These are phyloP conservation scores for Emergomyces orientalis DNA, from an alignment of 2,329 filamentous ascomycete species.

Conservation along the genomic window DNA sequence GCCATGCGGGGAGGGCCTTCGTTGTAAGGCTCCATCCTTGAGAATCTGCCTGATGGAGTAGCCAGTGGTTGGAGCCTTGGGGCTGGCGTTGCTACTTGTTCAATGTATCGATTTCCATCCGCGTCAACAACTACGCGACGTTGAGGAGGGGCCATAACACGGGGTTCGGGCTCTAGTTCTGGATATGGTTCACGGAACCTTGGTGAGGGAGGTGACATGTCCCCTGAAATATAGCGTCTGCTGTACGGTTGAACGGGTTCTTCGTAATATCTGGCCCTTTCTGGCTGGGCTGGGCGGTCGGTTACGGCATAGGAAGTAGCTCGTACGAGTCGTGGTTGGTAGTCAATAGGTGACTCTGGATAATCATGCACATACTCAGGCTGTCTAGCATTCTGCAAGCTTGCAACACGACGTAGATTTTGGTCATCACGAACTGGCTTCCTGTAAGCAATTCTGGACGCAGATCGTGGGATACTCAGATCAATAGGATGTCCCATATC, in stretches of 20 bases:
- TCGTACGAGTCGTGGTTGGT: slow-evolving; percentile 29
- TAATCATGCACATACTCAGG: slow-evolving; percentile 36
- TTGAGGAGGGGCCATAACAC: slow-evolving; percentile 45
- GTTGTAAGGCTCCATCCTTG: slow-evolving; percentile 28
- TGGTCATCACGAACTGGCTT: slow-evolving; percentile 34
- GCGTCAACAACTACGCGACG: slow-evolving; percentile 71
- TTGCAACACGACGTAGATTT: slow-evolving; percentile 40
- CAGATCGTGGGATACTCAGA: slow-evolving; percentile 28
- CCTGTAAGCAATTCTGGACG: slow-evolving; percentile 32
- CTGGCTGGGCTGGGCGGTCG: slow-evolving; percentile 29
- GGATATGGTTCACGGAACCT: slow-evolving; percentile 35
- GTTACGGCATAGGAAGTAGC: slow-evolving; percentile 34
- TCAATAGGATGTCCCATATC: slow-evolving; percentile 26
- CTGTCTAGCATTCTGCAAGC: slow-evolving; percentile 37
- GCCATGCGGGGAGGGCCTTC: slow-evolving; percentile 24
- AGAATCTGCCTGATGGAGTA: slow-evolving; percentile 17
- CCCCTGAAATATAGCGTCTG: slow-evolving; percentile 27
- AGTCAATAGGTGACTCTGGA: slow-evolving; percentile 33
- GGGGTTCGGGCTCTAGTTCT: slow-evolving; percentile 36
- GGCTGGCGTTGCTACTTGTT: slow-evolving; percentile 39
- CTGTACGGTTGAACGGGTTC: slow-evolving; percentile 26
- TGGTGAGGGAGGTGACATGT: slow-evolving; percentile 31
- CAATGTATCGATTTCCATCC: slow-evolving; percentile 70
- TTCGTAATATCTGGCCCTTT: slow-evolving; percentile 33
- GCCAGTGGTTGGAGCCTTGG: slow-evolving; percentile 21